phyloP scores from a whole-genome alignment of 352 stramenopile species.

The Bremia lactucae region DNA sequence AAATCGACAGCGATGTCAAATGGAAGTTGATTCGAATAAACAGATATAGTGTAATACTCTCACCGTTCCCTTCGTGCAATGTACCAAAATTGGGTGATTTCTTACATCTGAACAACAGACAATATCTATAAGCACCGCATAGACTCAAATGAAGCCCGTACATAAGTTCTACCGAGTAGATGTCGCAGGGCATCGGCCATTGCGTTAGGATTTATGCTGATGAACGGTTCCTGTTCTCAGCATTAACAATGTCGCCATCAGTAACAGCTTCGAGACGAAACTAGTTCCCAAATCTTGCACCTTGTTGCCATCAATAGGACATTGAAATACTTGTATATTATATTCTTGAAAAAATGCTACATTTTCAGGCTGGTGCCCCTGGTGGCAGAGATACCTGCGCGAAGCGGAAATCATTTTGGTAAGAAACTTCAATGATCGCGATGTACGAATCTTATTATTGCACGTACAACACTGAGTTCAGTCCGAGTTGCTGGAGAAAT shows the following conservation, averaged over 20 bases:
- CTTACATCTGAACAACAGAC: conserved; percentile 37
- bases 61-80: conserved; percentile 84
- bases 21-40: background rate
- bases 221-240: conserved; percentile 68
- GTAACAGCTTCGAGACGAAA: too few species aligned
- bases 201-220: conserved; percentile 75
- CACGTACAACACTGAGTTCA: conserved; percentile 81
- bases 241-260: conserved; percentile 1
- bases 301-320: conserved; percentile 85
- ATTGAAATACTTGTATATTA: conserved; percentile 74
- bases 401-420: background rate
- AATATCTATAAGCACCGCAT: conserved; percentile 2
- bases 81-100: conserved; percentile 82
- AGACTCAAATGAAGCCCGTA: background rate
- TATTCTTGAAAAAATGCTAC: conserved; percentile 74
- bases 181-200: conserved; percentile 72
- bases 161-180: conserved; percentile 40
- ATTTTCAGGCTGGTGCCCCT: conserved; percentile 78
- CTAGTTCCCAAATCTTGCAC: conserved; percentile 9
- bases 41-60: background rate
- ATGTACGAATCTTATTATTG: background rate
- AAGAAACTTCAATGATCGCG: background rate
- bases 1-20: background rate
- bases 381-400: conserved; percentile 66
- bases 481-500: conserved; percentile 76